These are phyloP conservation scores for Aspergillus felis DNA, from an alignment of 2,329 filamentous ascomycete genomes.

Conservation along the genomic window DNA sequence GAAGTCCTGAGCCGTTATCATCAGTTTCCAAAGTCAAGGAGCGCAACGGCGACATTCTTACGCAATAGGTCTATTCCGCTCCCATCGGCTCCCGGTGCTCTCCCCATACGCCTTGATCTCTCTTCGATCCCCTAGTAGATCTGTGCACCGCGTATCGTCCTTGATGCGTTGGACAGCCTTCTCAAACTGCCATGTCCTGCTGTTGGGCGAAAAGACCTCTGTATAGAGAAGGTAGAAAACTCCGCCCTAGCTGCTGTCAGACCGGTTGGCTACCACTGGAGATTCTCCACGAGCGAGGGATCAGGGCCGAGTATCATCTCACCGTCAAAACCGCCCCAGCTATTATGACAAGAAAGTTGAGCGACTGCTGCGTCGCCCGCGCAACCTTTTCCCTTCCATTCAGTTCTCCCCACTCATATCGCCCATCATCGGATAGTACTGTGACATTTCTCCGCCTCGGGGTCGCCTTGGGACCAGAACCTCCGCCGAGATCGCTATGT, in stretches of 20 bases:
- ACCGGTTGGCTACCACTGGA: background rate
- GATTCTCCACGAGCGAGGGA: background rate
- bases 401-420: constrained; percentile 74
- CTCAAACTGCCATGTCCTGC: constrained; percentile 85
- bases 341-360: constrained; percentile 78
- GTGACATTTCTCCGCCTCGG: constrained; percentile 62
- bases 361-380: constrained; percentile 81
- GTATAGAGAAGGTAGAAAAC: constrained; percentile 74
- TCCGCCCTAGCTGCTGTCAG: constrained; percentile 53
- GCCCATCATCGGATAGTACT: constrained; percentile 79
- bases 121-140: constrained; percentile 68
- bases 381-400: constrained; percentile 73
- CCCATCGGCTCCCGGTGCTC: constrained; percentile 76
- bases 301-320: constrained; percentile 23
- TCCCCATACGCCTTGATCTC: constrained; percentile 81
- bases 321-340: constrained; percentile 74
- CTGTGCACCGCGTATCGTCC: constrained; percentile 64
- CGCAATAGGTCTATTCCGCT: constrained; percentile 56
- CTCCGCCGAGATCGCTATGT: constrained; percentile 45
- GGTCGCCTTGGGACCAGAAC: constrained; percentile 42
- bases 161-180: constrained; percentile 76
- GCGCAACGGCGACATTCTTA: constrained; percentile 22
- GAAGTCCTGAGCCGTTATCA: constrained; percentile 50
- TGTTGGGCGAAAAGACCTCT: constrained; percentile 79
- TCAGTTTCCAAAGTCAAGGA: background rate